These are phyloP conservation scores for Balakata baccata DNA, from an alignment of 345 rosid species.

Conservation along the genomic window DNA sequence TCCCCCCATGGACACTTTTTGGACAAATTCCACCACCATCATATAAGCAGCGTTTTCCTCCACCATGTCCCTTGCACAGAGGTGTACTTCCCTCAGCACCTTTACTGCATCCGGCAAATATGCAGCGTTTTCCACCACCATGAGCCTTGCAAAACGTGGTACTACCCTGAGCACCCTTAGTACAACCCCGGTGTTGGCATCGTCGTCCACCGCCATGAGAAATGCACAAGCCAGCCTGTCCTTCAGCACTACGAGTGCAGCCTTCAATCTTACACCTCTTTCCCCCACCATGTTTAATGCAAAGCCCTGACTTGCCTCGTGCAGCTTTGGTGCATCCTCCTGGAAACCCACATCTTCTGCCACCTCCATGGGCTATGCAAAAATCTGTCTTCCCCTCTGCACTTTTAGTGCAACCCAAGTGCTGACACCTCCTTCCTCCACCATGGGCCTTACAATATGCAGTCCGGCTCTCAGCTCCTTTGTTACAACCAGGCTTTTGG, in stretches of 20 bases:
- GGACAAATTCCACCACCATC: conserved; percentile 68
- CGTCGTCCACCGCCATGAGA: conserved; percentile 97
- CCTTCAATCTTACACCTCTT: conserved; percentile 79
- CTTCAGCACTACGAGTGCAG: conserved; percentile 91
- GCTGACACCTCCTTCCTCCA: conserved; percentile 88
- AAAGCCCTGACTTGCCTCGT: conserved; percentile 88
- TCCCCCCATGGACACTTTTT: neutral
- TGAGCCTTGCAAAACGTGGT: conserved; percentile 91
- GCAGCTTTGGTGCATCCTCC: conserved; percentile 87
- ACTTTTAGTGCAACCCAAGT: conserved; percentile 93
- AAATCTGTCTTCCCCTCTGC: conserved; percentile 89
- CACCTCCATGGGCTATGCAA: conserved; percentile 96
- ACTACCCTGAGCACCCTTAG: conserved; percentile 96
- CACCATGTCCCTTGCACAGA: conserved; percentile 93
- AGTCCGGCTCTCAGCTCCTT: conserved; percentile 92
- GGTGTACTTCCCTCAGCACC: conserved; percentile 99
- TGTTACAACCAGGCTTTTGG: conserved; percentile 78
- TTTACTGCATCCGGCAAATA: conserved; percentile 81
- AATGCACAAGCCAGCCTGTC: conserved; percentile 90
- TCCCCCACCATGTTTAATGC: conserved; percentile 95
- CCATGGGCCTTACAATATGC: conserved; percentile 94
- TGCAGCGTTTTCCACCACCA: conserved; percentile 93
- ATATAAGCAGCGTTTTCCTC: conserved; percentile 85
- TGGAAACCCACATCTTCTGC: conserved; percentile 67
- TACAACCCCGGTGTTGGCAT: conserved; percentile 58